Percentiles rank a stretch among this genome's conserved stretches.
Conservation (phyloP, 2,329 filamentous ascomycete genomes). For the Colletotrichum plurivorum region DNA sequence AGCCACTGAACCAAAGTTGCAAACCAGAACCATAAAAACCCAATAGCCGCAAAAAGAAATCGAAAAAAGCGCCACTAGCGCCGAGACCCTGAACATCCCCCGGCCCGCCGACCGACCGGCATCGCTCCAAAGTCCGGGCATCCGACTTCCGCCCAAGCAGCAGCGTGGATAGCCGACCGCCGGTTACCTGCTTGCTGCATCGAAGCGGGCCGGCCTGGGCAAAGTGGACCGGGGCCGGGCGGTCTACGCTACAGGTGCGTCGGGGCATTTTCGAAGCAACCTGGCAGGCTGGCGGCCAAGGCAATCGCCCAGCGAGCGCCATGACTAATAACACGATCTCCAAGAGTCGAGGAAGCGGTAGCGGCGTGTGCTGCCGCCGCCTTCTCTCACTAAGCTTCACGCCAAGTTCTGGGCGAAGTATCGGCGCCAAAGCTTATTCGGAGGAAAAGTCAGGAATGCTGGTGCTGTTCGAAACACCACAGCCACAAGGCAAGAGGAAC, state of each 20-base stretch:
- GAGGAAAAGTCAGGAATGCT: background rate
- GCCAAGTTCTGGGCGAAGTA: conserved; percentile 29
- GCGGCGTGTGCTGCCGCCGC: background rate
- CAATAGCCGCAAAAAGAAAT: too few species aligned
- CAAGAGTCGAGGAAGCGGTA: background rate
- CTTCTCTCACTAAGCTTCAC: conserved; percentile 27
- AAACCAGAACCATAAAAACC: too few species aligned
- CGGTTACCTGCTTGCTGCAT: conserved; percentile 1
- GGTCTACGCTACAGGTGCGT: background rate
- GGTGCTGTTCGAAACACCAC: background rate
- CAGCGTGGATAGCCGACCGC: conserved; percentile 17
- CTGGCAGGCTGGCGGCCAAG: too few species aligned
- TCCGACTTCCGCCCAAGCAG: background rate
- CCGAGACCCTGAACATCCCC: too few species aligned
- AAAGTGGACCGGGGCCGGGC: conserved; percentile 6
- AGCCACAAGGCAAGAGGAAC: background rate
- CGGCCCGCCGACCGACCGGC: background rate
- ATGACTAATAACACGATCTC: background rate
- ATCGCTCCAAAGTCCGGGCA: background rate
- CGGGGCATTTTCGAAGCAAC: background rate
- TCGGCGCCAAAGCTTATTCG: conserved; percentile 31
- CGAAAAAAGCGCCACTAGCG: too few species aligned
- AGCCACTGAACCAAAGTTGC: too few species aligned
- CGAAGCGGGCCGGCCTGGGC: conserved; percentile 15
- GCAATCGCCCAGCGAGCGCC: background rate